Percentiles rank a stretch among this genome's conserved stretches.
Evolutionary conservation across 2,329 filamentous ascomycete genomes (phyloP).

Genomic region (Dissoconium aciculare): DNA sequence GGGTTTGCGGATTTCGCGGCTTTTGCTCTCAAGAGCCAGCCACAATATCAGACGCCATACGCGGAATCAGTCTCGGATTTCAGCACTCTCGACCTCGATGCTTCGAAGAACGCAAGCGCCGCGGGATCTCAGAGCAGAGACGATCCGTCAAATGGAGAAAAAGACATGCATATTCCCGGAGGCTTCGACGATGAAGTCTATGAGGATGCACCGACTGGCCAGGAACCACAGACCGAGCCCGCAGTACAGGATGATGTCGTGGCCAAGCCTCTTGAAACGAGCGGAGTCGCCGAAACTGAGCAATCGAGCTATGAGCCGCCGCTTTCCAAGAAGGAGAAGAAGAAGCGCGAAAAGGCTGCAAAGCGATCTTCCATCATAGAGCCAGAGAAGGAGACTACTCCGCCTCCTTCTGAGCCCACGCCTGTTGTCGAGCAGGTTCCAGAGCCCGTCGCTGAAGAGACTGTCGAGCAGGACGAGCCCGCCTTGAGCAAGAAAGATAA

Average conservation of each 20-base stretch:
- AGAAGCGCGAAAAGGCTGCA: conserved; percentile 26
- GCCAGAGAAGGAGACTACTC: conserved; percentile 5
- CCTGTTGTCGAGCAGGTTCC: conserved; percentile 27
- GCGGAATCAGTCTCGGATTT: conserved; percentile 30
- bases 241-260: not conserved
- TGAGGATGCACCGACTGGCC: conserved; percentile 4
- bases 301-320: conserved; percentile 14
- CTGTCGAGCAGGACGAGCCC: conserved; percentile 4
- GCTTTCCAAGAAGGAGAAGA: conserved; percentile 37
- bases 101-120: conserved; percentile 32
- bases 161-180: conserved; percentile 43
- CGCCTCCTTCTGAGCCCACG: conserved; percentile 2
- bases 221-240: too few species aligned
- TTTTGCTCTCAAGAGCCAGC: too few species aligned
- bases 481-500: conserved; percentile 15
- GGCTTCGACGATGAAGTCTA: conserved; percentile 35
- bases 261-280: too few species aligned
- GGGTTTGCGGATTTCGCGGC: too few species aligned
- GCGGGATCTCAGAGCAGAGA: too few species aligned
- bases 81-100: too few species aligned
- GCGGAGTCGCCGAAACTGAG: conserved; percentile 4
- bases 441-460: conserved; percentile 12
- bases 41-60: too few species aligned
- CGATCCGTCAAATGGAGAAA: conserved; percentile 39
- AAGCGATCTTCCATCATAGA: conserved; percentile 1